phyloP scores from a whole-genome alignment of 768 basidiomycete genomes.

The Suillus subluteus region DNA sequence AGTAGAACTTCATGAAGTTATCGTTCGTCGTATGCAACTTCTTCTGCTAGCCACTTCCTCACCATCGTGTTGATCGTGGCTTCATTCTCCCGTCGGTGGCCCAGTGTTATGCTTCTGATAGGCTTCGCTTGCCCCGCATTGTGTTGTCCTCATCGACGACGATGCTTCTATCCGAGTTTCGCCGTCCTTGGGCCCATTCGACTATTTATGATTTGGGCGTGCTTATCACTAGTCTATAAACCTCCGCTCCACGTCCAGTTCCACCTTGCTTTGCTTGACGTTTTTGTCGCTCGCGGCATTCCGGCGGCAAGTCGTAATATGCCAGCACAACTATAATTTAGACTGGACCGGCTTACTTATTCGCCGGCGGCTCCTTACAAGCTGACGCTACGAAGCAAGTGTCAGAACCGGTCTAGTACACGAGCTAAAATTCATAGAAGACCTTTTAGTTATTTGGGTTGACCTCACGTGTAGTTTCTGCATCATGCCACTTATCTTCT shows the following conservation, averaged over 20 bases:
- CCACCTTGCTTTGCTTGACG: neutral
- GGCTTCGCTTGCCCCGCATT: neutral
- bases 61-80: neutral
- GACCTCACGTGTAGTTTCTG: neutral
- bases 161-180: neutral
- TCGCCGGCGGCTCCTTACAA: neutral
- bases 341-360: neutral
- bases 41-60: neutral
- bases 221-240: neutral
- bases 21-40: neutral
- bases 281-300: neutral
- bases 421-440: neutral
- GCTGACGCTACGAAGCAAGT: neutral
- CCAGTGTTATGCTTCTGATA: neutral
- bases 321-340: neutral
- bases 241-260: neutral
- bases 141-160: neutral
- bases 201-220: neutral
- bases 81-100: neutral
- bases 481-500: neutral
- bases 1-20: neutral
- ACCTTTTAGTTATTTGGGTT: neutral
- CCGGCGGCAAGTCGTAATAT: constrained; percentile 6
- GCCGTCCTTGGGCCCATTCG: too few relatives aligned
- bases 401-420: neutral